Evolutionary conservation across 1,284 basidiomycete genomes (phyloP).

Genomic region (Termitomyces sp.): DNA sequence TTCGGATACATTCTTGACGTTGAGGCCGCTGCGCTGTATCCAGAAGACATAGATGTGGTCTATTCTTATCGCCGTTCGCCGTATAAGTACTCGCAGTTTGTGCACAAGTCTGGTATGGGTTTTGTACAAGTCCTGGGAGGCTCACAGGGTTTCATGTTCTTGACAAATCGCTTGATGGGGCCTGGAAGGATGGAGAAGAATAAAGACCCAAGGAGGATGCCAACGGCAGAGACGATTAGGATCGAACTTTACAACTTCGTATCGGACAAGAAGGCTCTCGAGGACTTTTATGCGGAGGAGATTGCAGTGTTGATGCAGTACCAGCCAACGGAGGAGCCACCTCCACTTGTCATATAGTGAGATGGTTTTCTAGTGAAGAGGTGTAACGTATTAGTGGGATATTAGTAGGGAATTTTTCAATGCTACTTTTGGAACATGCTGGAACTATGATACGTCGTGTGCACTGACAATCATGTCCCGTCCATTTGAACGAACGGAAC

Average conservation of each 20-base stretch:
- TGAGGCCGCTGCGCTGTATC: slow-evolving; percentile 74
- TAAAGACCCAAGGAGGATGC: slow-evolving; percentile 45
- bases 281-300: slow-evolving; percentile 70
- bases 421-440: neutral
- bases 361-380: neutral
- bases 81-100: slow-evolving; percentile 83
- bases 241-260: slow-evolving; percentile 63
- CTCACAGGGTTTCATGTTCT: slow-evolving; percentile 75
- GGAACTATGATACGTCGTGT: slow-evolving; percentile 54
- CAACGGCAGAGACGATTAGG: slow-evolving; percentile 56
- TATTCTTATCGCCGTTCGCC: slow-evolving; percentile 82
- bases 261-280: slow-evolving; percentile 47
- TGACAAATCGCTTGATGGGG: slow-evolving; percentile 80
- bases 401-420: neutral
- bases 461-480: slow-evolving; percentile 70
- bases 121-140: slow-evolving; percentile 85
- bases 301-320: slow-evolving; percentile 41
- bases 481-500: slow-evolving; percentile 66
- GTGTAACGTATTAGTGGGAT: neutral
- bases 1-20: slow-evolving; percentile 87
- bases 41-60: slow-evolving; percentile 75
- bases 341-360: slow-evolving; percentile 33
- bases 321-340: slow-evolving; percentile 53
- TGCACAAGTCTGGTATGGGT: slow-evolving; percentile 82
- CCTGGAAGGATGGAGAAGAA: slow-evolving; percentile 58